Evolutionary conservation across 176 grass and related monocot species (phyloP), one percentile per base, ranked within the genome.

Genomic region (Oryza longistaminata): DNA sequence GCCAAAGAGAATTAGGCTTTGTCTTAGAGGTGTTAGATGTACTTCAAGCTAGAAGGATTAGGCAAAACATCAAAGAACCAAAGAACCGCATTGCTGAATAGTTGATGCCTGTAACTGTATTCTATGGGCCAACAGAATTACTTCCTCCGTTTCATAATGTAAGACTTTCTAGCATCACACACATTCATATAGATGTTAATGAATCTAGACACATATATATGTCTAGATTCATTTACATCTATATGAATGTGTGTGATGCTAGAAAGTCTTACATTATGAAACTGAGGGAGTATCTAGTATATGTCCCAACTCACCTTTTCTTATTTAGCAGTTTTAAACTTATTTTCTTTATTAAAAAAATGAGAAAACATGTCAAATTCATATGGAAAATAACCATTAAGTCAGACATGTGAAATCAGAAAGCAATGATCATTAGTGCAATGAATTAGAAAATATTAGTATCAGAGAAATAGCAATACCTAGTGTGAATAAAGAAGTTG

Each of bases 41-140:
- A 62, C 17, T 62, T 62, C n/a, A 24, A 62, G 58, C 9, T 62
- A 62, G 58, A 62, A 62, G 5, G 58, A 62, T 62, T 10, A 24
- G 7, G n/a, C 58, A 62, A 62, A 62, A 24, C 58, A 62, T 17
- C 19, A n/a, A 77, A 85, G 31, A 89, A 64, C 39, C 6, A 81
- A 81, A 71, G 8, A 42, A 81, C 70, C 2, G 5, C 12, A 68
- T 74, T 60, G 72, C 62, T 84, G 79, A 73, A 43, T 34, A 46
- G 61, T 48, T 64, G 6, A 11, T 55, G 71, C 21, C 8, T 34
- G 26, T 22, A 73, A 73, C 50, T 7, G 14, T 53, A 53, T 19
- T 53, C 50, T 53, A 83, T 64, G 17, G 55, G 17, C 68, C 13
- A 68, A 33, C 12, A 80, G 64, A 53, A 74, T 46, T 17, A 31